phyloP scores from a whole-genome alignment of 176 grass and related monocot species.

The Oryza rufipogon region DNA sequence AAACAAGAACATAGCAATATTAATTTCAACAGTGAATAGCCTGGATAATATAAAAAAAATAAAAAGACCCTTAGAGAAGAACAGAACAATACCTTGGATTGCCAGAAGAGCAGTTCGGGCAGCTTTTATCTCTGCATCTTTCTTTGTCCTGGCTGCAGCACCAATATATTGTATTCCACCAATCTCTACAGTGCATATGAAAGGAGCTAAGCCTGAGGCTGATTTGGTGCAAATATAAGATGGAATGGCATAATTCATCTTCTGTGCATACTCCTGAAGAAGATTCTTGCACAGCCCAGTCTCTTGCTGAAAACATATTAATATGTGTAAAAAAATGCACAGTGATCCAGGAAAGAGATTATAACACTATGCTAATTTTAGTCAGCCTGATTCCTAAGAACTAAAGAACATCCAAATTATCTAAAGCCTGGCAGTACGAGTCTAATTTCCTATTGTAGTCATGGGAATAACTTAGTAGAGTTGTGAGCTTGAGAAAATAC shows the following conservation, averaged over 20 bases:
- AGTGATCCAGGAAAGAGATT: background rate
- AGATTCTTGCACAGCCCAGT: conserved; percentile 98
- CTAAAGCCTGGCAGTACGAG: background rate
- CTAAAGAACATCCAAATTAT: background rate
- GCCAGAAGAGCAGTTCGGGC: conserved; percentile 92
- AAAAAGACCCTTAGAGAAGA: background rate
- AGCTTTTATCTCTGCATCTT: conserved; percentile 92
- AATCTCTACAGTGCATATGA: conserved; percentile 84
- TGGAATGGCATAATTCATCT: conserved; percentile 97
- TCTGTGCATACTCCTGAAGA: conserved; percentile 97
- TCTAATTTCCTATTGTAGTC: background rate
- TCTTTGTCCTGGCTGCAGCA: conserved; percentile 79
- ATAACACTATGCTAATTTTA: conserved; percentile 8
- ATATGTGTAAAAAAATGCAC: conserved; percentile 29
- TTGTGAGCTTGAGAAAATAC: background rate
- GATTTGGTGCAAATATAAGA: conserved; percentile 73
- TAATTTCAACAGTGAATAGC: background rate
- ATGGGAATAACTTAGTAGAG: background rate
- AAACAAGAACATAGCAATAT: background rate
- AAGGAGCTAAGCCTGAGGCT: conserved; percentile 56
- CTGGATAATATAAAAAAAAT: background rate
- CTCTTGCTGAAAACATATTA: conserved; percentile 71
- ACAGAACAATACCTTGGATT: conserved; percentile 61
- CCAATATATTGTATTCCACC: conserved; percentile 95
- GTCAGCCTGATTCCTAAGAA: conserved; percentile 9